phyloP scores from a whole-genome alignment of 2,329 filamentous ascomycete species.

The Fusarium oligoseptatum region DNA sequence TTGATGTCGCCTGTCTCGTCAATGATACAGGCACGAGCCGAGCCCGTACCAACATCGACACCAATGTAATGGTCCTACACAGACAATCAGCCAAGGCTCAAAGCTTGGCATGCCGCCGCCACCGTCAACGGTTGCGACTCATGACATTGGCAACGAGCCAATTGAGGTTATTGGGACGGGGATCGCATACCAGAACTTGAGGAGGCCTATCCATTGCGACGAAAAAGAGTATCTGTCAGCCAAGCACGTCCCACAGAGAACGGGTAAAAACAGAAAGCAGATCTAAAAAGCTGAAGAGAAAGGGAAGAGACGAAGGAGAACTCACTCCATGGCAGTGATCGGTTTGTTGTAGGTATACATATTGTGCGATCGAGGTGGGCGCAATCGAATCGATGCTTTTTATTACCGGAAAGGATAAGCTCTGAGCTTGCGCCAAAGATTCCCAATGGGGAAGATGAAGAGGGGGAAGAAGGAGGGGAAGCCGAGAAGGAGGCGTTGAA shows the following conservation, averaged over 20 bases:
- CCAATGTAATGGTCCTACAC: slow-evolving; percentile 76
- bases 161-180: not conserved
- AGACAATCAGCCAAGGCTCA: slow-evolving; percentile 29
- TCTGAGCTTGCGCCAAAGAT: slow-evolving; percentile 32
- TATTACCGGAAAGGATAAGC: slow-evolving; percentile 35
- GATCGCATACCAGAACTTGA: slow-evolving; percentile 49
- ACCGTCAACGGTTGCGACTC: slow-evolving; percentile 15
- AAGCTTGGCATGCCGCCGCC: slow-evolving; percentile 2
- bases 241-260: not conserved
- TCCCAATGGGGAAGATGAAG: slow-evolving; percentile 39
- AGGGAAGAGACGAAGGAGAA: slow-evolving; percentile 4
- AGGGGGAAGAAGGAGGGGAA: slow-evolving; percentile 29
- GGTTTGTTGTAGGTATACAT: slow-evolving; percentile 56
- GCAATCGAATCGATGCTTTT: slow-evolving; percentile 31
- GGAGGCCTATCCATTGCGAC: slow-evolving; percentile 51
- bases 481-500: slow-evolving; percentile 25
- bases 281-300: too few species aligned
- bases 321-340: slow-evolving; percentile 56
- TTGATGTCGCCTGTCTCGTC: slow-evolving; percentile 91
- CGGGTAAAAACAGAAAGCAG: too few species aligned
- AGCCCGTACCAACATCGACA: slow-evolving; percentile 96
- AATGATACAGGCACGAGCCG: slow-evolving; percentile 95
- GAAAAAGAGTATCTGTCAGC: slow-evolving; percentile 23
- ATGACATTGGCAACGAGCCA: slow-evolving; percentile 1
- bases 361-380: slow-evolving; percentile 28